phyloP scores from a whole-genome alignment of 768 basidiomycete species.

The Lactarius evosmus region DNA sequence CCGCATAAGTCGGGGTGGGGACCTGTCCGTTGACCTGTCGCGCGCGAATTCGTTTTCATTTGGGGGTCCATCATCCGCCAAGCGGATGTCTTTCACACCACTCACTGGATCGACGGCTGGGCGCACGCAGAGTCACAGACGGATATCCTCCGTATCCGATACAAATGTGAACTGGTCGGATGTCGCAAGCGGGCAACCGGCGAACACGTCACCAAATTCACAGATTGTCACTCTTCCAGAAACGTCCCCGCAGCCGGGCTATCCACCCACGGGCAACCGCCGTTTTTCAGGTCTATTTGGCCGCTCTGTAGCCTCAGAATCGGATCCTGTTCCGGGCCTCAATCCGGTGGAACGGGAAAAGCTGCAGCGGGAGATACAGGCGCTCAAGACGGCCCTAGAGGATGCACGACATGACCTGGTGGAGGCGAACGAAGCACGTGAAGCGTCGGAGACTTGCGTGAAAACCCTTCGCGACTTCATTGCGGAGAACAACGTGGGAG shows the following conservation, averaged over 20 bases:
- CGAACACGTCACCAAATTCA: conserved; percentile 23
- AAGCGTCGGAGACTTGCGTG: conserved; percentile 84
- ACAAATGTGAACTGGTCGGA: conserved; percentile 37
- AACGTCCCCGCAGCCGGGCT: conserved; percentile 30
- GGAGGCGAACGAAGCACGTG: conserved; percentile 78
- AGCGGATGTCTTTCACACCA: conserved; percentile 74
- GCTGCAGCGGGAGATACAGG: conserved; percentile 56
- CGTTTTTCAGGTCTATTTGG: conserved; percentile 56
- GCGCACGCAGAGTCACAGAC: conserved; percentile 51
- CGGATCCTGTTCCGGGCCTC: conserved; percentile 29
- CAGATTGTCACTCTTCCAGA: conserved; percentile 26
- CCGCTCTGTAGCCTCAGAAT: conserved; percentile 45
- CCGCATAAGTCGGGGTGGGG: conserved; percentile 51
- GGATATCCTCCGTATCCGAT: conserved; percentile 74
- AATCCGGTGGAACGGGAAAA: conserved; percentile 46
- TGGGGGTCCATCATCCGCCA: conserved; percentile 50
- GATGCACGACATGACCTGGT: conserved; percentile 61
- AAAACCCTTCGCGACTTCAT: conserved; percentile 82
- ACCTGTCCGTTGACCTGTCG: conserved; percentile 52
- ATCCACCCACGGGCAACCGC: conserved; percentile 30
- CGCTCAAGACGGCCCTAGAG: conserved; percentile 57
- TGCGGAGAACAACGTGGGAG: conserved; percentile 65
- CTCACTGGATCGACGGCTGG: conserved; percentile 53
- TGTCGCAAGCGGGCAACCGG: conserved; percentile 34
- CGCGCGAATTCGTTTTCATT: conserved; percentile 43